Conservation (phyloP, 177 flowering plant genomes). For the Vitis hybrid region DNA sequence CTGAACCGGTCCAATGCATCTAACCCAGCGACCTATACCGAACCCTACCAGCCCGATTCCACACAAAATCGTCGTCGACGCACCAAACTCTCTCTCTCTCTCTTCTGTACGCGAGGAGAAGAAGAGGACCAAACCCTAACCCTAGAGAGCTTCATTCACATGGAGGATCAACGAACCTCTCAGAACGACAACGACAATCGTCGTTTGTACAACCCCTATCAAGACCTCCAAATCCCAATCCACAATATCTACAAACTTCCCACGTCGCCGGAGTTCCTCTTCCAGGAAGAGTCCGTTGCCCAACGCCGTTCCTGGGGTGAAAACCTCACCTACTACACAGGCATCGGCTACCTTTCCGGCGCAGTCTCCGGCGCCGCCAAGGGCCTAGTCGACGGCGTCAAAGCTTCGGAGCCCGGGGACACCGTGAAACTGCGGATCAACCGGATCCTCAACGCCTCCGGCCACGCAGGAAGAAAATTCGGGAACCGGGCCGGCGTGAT, state of each 20-base stretch:
- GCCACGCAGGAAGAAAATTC: conserved; percentile 39
- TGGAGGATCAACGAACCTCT: conserved; percentile 15
- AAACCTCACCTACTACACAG: conserved; percentile 49
- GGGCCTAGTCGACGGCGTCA: conserved; percentile 43
- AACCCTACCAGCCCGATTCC: not conserved
- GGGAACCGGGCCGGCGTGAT: conserved; percentile 62
- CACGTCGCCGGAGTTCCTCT: conserved; percentile 82
- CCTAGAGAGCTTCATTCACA: not conserved
- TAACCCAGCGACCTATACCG: too few species aligned
- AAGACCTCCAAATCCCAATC: conserved; percentile 59
- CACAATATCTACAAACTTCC: conserved; percentile 75
- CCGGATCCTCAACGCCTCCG: conserved; percentile 52
- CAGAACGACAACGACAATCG: conserved; percentile 18
- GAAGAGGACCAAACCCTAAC: not conserved
- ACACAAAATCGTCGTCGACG: too few species aligned
- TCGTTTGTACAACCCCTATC: conserved; percentile 79
- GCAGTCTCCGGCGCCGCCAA: conserved; percentile 44
- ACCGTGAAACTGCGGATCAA: conserved; percentile 47
- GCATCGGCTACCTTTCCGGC: conserved; percentile 51
- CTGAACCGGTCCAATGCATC: too few species aligned
- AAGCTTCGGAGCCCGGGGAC: conserved; percentile 47
- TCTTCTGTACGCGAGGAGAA: too few species aligned
- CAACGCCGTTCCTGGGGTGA: conserved; percentile 65
- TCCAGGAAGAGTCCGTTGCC: conserved; percentile 64
- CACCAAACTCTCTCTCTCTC: too few species aligned